Percentiles rank a stretch among this genome's conserved stretches.
phyloP scores from a whole-genome alignment of 148 eudicot species.

The Dianthus caryophyllus region DNA sequence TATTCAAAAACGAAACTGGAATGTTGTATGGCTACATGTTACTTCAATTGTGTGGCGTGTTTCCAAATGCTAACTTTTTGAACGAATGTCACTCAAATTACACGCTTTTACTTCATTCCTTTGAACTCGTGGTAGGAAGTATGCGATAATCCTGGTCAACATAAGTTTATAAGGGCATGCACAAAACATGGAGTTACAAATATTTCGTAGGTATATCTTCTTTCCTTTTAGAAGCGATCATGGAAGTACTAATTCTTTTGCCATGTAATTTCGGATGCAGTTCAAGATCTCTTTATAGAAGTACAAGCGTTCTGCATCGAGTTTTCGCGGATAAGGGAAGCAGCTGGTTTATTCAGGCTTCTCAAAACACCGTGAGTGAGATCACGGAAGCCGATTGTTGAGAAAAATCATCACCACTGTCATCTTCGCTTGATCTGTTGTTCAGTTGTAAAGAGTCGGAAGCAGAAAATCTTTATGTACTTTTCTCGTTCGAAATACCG shows the following conservation, averaged over 20 bases:
- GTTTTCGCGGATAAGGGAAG: conserved; percentile 93
- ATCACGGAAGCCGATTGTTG: not conserved
- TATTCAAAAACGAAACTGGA: not conserved
- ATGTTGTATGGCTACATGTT: not conserved
- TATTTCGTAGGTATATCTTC: not conserved
- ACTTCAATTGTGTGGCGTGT: no score
- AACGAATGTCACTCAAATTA: not conserved
- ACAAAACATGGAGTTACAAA: no score
- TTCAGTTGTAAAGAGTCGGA: conserved; percentile 8
- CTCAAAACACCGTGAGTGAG: conserved; percentile 82
- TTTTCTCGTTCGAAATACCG: conserved; percentile 14
- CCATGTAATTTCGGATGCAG: conserved; percentile 34
- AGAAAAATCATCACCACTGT: not conserved
- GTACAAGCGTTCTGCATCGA: conserved; percentile 96
- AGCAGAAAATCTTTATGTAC: conserved; percentile 15
- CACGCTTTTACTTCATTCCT: no score
- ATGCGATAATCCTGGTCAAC: no score
- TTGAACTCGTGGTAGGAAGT: no score
- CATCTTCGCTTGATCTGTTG: conserved; percentile 13
- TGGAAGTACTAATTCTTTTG: not conserved
- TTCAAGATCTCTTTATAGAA: conserved; percentile 88
- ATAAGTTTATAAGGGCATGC: no score
- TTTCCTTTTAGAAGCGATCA: not conserved
- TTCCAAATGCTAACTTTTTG: not conserved
- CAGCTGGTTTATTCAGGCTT: conserved; percentile 87